These are phyloP conservation scores for Caryopteris hybrid DNA, from an alignment of 305 asterid species.

Conservation along the genomic window DNA sequence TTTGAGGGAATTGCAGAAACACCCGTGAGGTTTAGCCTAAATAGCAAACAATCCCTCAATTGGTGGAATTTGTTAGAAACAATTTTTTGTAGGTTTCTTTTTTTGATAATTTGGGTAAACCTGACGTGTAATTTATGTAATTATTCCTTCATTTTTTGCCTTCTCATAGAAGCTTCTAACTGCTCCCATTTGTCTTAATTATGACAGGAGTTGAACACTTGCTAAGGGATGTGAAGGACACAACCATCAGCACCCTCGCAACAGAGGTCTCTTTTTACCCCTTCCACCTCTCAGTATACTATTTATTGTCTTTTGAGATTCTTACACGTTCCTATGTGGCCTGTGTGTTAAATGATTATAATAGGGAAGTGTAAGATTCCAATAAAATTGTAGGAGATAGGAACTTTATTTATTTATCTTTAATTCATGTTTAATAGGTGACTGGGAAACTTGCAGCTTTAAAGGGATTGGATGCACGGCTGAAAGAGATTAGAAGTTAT, in stretches of 20 bases:
- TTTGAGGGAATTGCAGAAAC: too few species aligned
- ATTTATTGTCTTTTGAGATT: background rate
- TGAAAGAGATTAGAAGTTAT: constrained; percentile 76
- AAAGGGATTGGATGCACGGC: constrained; percentile 92
- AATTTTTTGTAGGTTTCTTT: too few species aligned
- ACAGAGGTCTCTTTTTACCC: constrained; percentile 62
- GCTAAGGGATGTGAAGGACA: constrained; percentile 93
- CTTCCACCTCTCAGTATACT: background rate
- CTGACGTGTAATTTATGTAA: too few species aligned
- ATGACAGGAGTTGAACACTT: constrained; percentile 92
- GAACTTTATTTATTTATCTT: background rate
- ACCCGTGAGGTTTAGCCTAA: too few species aligned
- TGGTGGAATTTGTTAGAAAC: too few species aligned
- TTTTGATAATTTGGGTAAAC: too few species aligned
- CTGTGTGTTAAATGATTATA: background rate
- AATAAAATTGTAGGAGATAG: background rate
- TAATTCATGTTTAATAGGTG: constrained; percentile 41
- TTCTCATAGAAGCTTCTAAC: background rate
- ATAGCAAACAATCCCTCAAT: too few species aligned
- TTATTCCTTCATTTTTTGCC: background rate
- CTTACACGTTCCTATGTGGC: background rate
- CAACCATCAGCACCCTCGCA: constrained; percentile 94
- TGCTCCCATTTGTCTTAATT: constrained; percentile 4
- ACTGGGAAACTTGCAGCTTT: constrained; percentile 92
- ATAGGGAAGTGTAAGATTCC: background rate